Conservation (phyloP, 768 basidiomycete species). For the Leccinum arenicola region DNA sequence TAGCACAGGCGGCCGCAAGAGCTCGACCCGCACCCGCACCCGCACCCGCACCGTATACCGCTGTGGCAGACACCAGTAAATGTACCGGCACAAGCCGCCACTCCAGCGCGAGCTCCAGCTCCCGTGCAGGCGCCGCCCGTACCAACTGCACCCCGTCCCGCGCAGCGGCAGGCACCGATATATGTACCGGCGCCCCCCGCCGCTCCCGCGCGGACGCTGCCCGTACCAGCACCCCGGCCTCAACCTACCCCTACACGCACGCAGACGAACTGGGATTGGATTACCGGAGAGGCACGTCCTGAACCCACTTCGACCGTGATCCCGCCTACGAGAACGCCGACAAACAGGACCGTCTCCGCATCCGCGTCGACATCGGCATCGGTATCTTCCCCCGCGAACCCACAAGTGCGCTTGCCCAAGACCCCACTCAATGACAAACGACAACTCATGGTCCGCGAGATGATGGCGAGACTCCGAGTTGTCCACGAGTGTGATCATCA, state of each 20-base stretch:
- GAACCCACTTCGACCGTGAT: not conserved
- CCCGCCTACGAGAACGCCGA: not conserved
- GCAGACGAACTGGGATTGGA: conserved; percentile 2
- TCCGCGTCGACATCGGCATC: not conserved
- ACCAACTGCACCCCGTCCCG: not conserved
- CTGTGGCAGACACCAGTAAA: not conserved
- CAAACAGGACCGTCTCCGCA: not conserved
- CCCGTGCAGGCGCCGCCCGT: not conserved
- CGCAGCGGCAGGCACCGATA: not conserved
- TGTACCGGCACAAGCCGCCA: not conserved
- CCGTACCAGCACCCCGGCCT: not conserved
- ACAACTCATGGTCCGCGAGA: conserved; percentile 27
- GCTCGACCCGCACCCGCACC: too few species aligned
- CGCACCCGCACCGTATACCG: not conserved
- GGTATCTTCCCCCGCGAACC: not conserved
- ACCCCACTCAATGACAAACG: not conserved
- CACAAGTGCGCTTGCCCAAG: conserved; percentile 1
- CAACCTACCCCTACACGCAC: not conserved
- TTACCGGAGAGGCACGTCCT: not conserved
- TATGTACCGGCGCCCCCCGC: not conserved
- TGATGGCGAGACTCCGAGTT: conserved; percentile 40
- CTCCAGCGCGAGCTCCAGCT: not conserved
- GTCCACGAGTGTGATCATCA: conserved; percentile 54
- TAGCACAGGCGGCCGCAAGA: not conserved
- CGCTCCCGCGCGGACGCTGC: not conserved